Evolutionary conservation across 805 yeast species (phyloP).

Genomic region (Blastobotrys chiropterorum): DNA sequence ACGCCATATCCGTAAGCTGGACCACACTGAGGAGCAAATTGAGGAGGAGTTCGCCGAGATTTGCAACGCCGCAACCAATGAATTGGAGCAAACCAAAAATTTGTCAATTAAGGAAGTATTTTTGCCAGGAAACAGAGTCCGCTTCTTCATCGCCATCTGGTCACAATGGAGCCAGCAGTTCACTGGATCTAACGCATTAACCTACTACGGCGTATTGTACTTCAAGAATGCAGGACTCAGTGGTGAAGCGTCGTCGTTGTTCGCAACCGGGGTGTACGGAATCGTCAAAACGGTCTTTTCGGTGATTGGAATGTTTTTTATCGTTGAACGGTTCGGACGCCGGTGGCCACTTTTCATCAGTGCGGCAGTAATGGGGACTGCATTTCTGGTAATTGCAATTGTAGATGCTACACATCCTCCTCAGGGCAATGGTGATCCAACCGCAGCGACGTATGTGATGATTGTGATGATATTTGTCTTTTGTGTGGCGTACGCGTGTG

Average conservation of each 20-base stretch:
- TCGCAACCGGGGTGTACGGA: slow-evolving; percentile 20
- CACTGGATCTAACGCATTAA: slow-evolving; percentile 84
- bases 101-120: slow-evolving; percentile 43
- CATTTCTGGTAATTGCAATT: slow-evolving; percentile 56
- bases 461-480: slow-evolving; percentile 59
- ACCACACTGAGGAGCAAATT: slow-evolving; percentile 31
- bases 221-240: slow-evolving; percentile 59
- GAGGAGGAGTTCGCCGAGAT: slow-evolving; percentile 40
- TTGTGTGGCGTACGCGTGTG: no score
- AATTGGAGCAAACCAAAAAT: slow-evolving; percentile 44
- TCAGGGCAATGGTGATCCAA: background rate
- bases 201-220: slow-evolving; percentile 82
- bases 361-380: slow-evolving; percentile 14
- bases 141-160: slow-evolving; percentile 43
- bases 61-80: slow-evolving; percentile 45
- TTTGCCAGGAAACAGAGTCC: slow-evolving; percentile 17
- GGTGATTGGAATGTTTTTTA: slow-evolving; percentile 6
- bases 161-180: slow-evolving; percentile 69
- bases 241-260: slow-evolving; percentile 12
- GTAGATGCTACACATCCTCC: slow-evolving; percentile 30
- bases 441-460: slow-evolving; percentile 32
- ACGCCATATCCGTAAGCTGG: slow-evolving; percentile 54
- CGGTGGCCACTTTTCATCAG: slow-evolving; percentile 15
- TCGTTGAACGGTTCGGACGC: slow-evolving; percentile 16
- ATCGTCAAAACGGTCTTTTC: slow-evolving; percentile 16